Conservation (phyloP, 2,329 filamentous ascomycete species). For the Botrytis hyacinthi region DNA sequence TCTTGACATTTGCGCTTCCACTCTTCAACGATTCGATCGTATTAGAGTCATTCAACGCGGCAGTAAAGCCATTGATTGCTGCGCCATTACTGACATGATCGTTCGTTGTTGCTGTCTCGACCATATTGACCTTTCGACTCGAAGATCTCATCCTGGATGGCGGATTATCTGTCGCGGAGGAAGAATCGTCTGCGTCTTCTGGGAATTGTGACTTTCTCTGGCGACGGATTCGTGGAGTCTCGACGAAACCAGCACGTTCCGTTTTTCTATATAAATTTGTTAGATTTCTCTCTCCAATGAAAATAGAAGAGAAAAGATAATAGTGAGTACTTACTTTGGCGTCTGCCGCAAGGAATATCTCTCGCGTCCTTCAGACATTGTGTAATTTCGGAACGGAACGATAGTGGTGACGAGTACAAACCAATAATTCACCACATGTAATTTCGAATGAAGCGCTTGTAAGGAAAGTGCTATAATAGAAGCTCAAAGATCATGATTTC, state of each 20-base stretch:
- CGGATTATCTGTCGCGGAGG: slow-evolving; percentile 37
- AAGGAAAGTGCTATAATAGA: background rate
- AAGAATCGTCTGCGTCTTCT: slow-evolving; percentile 38
- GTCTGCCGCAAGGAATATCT: slow-evolving; percentile 39
- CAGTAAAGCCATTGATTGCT: slow-evolving; percentile 18
- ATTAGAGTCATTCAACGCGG: slow-evolving; percentile 19
- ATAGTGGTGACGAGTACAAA: background rate
- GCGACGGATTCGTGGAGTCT: slow-evolving; percentile 48
- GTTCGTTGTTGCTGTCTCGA: slow-evolving; percentile 30
- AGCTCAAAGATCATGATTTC: slow-evolving; percentile 5
- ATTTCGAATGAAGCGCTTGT: background rate
- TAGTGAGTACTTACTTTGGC: slow-evolving; percentile 35
- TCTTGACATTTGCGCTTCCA: slow-evolving; percentile 21
- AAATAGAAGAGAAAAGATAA: background rate
- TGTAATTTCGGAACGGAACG: slow-evolving; percentile 11
- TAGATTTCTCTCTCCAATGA: slow-evolving; percentile 2
- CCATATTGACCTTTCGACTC: slow-evolving; percentile 31
- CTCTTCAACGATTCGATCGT: slow-evolving; percentile 19
- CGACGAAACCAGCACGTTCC: slow-evolving; percentile 50
- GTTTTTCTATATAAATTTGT: slow-evolving; percentile 45
- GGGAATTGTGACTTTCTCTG: slow-evolving; percentile 40
- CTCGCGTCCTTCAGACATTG: slow-evolving; percentile 39
- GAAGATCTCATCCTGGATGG: slow-evolving; percentile 25
- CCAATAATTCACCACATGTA: background rate
- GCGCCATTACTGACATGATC: slow-evolving; percentile 24